Conservation (phyloP, 106 monocot genomes). For the Triglochin maritima region DNA sequence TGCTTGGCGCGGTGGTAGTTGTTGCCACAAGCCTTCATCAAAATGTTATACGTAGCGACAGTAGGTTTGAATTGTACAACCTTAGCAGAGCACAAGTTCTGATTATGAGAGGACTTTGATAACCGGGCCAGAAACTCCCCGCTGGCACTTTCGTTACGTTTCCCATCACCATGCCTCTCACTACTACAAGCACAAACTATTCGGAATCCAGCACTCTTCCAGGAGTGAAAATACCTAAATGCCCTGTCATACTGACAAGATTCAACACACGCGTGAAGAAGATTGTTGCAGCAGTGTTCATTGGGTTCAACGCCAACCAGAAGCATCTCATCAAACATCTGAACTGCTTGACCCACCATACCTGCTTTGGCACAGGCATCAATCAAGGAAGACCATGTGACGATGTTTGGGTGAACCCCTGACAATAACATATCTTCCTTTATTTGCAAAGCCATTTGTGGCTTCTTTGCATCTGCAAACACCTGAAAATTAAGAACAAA, state of each 20-base stretch:
- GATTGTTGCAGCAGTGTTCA: constrained; percentile 67
- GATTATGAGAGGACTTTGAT: not conserved
- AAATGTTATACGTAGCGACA: constrained; percentile 73
- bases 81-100: not conserved
- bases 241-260: constrained; percentile 85
- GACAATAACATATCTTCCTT: constrained; percentile 72
- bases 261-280: constrained; percentile 70
- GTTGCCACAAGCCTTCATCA: constrained; percentile 95
- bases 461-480: constrained; percentile 86
- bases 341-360: constrained; percentile 44
- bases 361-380: constrained; percentile 65
- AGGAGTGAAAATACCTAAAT: constrained; percentile 56
- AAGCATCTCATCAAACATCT: constrained; percentile 79
- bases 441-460: constrained; percentile 60
- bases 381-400: constrained; percentile 80
- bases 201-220: constrained; percentile 59
- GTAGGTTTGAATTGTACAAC: constrained; percentile 69
- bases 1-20: constrained; percentile 55
- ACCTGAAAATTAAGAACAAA: constrained; percentile 28
- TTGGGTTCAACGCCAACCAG: constrained; percentile 69
- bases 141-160: constrained; percentile 5
- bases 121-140: constrained; percentile 2
- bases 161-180: not conserved
- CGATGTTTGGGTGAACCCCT: constrained; percentile 53
- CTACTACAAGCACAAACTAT: constrained; percentile 13